These are phyloP conservation scores for Chrysoporthe cubensis DNA, from an alignment of 2,329 filamentous ascomycete species.

Conservation along the genomic window DNA sequence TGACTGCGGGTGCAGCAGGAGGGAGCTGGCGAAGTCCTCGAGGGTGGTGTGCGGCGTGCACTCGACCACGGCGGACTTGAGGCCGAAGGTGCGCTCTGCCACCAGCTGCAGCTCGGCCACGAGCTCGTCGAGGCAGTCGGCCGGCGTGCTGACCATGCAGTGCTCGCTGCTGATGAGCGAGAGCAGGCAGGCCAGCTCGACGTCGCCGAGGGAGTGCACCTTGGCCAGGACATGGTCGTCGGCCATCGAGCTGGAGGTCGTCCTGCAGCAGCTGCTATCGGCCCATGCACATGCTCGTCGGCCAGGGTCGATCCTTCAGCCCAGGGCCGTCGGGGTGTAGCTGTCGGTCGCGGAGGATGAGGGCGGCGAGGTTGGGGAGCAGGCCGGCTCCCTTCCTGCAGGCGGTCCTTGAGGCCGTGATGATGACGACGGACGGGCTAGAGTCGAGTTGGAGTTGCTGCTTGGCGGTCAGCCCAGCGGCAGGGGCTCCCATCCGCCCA, in stretches of 20 bases:
- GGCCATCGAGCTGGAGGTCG: conserved; percentile 54
- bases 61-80: conserved; percentile 70
- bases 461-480: background rate
- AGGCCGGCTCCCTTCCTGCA: background rate
- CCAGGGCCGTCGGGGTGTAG: background rate
- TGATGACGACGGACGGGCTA: background rate
- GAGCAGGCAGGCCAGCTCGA: conserved; percentile 84
- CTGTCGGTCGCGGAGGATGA: background rate
- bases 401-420: background rate
- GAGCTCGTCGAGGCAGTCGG: conserved; percentile 66
- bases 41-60: conserved; percentile 76
- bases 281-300: conserved; percentile 8
- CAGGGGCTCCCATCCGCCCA: background rate
- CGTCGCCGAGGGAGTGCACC: conserved; percentile 79
- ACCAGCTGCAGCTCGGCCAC: conserved; percentile 74
- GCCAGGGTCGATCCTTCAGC: background rate
- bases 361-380: background rate
- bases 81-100: conserved; percentile 70
- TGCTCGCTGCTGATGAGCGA: conserved; percentile 83
- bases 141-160: conserved; percentile 80
- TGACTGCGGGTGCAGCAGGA: conserved; percentile 60
- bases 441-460: background rate
- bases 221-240: conserved; percentile 65
- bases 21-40: conserved; percentile 76
- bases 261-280: conserved; percentile 5